phyloP scores from a whole-genome alignment of 1,139 yeast genomes.

The Diutina siamensis region DNA sequence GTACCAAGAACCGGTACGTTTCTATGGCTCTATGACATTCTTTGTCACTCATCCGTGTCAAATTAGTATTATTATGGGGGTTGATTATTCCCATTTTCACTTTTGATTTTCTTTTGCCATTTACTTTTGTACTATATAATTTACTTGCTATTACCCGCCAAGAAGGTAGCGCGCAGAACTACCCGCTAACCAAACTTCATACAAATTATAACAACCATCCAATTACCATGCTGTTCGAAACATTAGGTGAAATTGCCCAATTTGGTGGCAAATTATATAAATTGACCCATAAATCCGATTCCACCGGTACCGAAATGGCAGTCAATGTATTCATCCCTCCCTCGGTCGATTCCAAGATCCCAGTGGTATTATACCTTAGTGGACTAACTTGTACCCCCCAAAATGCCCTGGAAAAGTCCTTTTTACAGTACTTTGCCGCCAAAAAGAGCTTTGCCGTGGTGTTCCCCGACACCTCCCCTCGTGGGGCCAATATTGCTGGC shows the following conservation, averaged over 20 bases:
- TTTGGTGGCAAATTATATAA: conserved; percentile 24
- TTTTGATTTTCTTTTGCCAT: too few relatives aligned
- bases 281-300: conserved; percentile 57
- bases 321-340: conserved; percentile 72
- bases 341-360: conserved; percentile 25
- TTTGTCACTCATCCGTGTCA: not conserved
- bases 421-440: conserved; percentile 71
- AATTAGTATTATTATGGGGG: not conserved
- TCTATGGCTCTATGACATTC: not conserved
- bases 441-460: conserved; percentile 78
- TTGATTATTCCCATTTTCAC: too few relatives aligned
- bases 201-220: too few relatives aligned
- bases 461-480: conserved; percentile 94
- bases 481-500: conserved; percentile 77
- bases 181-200: too few relatives aligned
- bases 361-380: conserved; percentile 70
- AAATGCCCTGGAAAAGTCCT: conserved; percentile 92
- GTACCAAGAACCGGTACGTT: not conserved
- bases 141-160: too few relatives aligned
- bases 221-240: conserved; percentile 2
- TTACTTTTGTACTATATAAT: too few relatives aligned
- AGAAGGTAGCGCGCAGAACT: not conserved
- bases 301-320: conserved; percentile 66
- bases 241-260: not conserved
- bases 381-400: conserved; percentile 93